Evolutionary conservation across 2,329 filamentous ascomycete genomes (phyloP), one percentile per base, ranked within the genome.

Genomic region (Phialemoniopsis sp.): DNA sequence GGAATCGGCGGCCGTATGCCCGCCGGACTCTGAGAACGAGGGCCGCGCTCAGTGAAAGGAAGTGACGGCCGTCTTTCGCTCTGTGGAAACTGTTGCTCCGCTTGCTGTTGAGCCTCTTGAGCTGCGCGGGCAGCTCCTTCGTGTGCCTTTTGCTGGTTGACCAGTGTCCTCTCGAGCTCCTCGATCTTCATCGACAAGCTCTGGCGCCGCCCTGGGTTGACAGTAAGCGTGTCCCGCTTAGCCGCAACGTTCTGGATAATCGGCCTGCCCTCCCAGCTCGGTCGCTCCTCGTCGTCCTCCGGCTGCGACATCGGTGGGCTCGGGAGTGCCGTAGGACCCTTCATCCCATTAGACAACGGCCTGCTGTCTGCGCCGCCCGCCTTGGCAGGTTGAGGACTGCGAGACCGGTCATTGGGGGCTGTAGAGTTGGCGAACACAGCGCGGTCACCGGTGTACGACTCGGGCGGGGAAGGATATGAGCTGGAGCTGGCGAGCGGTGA

Each of bases 171-270:
- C 33, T 63, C 60, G 7, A 63, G 41, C 38, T 62, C 58, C 28
- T 74, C 68, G 12, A 75, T 60, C 41, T 67, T 66, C 58, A 71
- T 69, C 4, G 67, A 66, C 39, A 76, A 59, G 47, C 74, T 78
- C 34, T 63, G 61, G 29, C 68, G 62, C 15, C 66, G 61, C 3
- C 70, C 62, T 0, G 64, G 60, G 44, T 64, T 63, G 15, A 72
- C 65, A 0, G 68, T 68, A 13, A 73, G 48, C 2, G 72, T 75
- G 32, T 78, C 72, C 26, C 73, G 68, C 51, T 68, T 72, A 4
- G 73, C 70, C n/a, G 52, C 47, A 1, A 74, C 67, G 32, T 67
- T 68, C 28, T 64, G 67, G 30, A 77, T 68, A 5, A 73, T 55
- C 2, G 72, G 71, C 19, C 57, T 47, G 26, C 53, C 41, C n/a